Base-by-base conservation (phyloP, 2,329 filamentous ascomycete genomes). In the Colletotrichum theobromicola region DNA sequence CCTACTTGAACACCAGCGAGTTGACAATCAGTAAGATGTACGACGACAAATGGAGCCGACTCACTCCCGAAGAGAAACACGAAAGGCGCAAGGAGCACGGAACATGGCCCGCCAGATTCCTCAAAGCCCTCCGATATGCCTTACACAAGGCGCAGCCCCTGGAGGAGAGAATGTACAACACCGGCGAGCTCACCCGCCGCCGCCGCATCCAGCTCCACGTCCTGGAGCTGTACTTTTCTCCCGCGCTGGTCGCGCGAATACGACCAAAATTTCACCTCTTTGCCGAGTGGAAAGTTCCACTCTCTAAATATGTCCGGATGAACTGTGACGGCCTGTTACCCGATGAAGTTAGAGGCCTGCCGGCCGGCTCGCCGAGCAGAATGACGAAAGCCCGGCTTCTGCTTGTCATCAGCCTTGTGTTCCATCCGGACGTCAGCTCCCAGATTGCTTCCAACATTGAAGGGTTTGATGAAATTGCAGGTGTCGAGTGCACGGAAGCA, bases 101-200 rank as follows among this genome's bases (percentile, higher is more conserved):
- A 16, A 18, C 9, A 28, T 57, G 53, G 53, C 53, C 24, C 7
- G 53, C 26, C 21, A 57, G 53, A 28, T 18, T 57, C 26, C 53
- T 57, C 24, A 57, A 57, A 18, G 24, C 4, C 53, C 53, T 57
- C 13, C 13, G 1, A 0, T 16, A 2, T 5, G 5, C 15, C 18
- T 1, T 26, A 2, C 53, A 57, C 53, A 57, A 18, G 21, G 16
- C 6, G 26, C 21, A 16, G 21, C 16, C 53, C 21, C 53, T 21
- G 7, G 4, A 9, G 53, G 21, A 12, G 26, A 57, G 24, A 28
- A 57, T 28, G 53, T 2, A 5, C 0, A 21, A 5, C 24, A 57
- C 53, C 21, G 53, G 53, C 53, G 53, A 57, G 53, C 53, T 57
- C 21, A 57, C 53, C 53, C 53, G 13, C 13, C 53, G 53, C 26